Percentiles rank a stretch among this genome's conserved stretches.
These are phyloP conservation scores for Boletus rubropictus DNA, from an alignment of 768 basidiomycete genomes.

Conservation along the genomic window DNA sequence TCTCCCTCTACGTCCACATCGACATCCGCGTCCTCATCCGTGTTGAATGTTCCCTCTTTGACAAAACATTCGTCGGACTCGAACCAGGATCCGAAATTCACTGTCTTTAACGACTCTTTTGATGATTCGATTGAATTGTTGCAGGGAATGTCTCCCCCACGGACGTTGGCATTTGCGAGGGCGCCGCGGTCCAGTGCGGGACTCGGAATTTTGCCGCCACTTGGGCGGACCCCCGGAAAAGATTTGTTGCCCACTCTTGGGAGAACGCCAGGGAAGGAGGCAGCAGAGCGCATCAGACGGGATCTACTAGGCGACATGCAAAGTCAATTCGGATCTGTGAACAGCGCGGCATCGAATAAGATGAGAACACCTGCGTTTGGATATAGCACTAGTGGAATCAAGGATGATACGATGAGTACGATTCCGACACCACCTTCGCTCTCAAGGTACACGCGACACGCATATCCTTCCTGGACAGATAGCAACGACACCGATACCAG, in stretches of 20 bases:
- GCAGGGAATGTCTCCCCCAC: slow-evolving; percentile 46
- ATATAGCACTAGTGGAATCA: slow-evolving; percentile 15
- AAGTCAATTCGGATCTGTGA: slow-evolving; percentile 25
- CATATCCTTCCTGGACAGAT: slow-evolving; percentile 33
- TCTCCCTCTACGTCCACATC: slow-evolving; percentile 19
- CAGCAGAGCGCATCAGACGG: slow-evolving; percentile 60
- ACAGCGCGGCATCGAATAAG: slow-evolving; percentile 13
- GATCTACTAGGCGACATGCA: slow-evolving; percentile 57
- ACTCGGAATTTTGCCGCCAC: slow-evolving; percentile 30
- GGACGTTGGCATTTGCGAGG: slow-evolving; percentile 48
- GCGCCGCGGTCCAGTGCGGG: slow-evolving; percentile 33
- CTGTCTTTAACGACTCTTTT: slow-evolving; percentile 28
- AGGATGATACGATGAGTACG: slow-evolving; percentile 62
- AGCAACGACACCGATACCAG: slow-evolving; percentile 51
- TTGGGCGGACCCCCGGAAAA: slow-evolving; percentile 64
- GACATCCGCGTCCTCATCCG: slow-evolving; percentile 32
- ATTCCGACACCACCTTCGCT: slow-evolving; percentile 68
- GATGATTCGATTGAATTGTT: slow-evolving; percentile 37
- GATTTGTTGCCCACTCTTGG: slow-evolving; percentile 41
- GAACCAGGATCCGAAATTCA: slow-evolving; percentile 40
- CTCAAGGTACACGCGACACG: slow-evolving; percentile 51
- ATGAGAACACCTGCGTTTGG: slow-evolving; percentile 27
- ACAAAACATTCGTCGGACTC: slow-evolving; percentile 31
- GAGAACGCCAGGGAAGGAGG: slow-evolving; percentile 67
- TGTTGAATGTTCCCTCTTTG: slow-evolving; percentile 50